Evolutionary conservation across 768 basidiomycete genomes (phyloP).

Genomic region (Coprinellus aureogranulatus): DNA sequence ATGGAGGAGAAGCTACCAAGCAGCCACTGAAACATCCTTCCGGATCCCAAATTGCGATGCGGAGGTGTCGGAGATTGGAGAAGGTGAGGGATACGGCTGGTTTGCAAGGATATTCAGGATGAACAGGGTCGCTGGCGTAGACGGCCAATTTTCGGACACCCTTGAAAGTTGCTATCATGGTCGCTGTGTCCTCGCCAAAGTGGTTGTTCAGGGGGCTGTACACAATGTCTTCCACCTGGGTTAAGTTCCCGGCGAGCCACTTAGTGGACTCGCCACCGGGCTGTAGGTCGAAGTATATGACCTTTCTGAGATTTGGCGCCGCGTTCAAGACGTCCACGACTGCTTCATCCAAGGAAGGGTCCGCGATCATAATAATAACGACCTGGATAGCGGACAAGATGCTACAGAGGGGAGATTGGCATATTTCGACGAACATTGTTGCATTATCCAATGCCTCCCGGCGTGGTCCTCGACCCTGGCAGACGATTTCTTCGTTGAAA

Average conservation of each 20-base stretch:
- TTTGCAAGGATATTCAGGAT: background rate
- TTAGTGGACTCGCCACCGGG: background rate
- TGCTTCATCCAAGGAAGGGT: background rate
- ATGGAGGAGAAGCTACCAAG: background rate
- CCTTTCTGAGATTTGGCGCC: background rate
- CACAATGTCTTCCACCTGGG: background rate
- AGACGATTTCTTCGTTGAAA: background rate
- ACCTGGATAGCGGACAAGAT: background rate
- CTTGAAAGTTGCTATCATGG: background rate
- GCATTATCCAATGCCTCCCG: background rate
- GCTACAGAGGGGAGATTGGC: background rate
- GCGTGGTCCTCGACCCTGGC: background rate
- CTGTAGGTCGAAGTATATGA: background rate
- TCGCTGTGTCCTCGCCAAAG: background rate
- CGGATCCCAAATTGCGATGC: background rate
- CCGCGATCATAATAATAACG: background rate
- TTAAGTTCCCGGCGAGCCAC: background rate
- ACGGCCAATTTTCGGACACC: background rate
- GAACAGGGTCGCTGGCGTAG: background rate
- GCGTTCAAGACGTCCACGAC: background rate
- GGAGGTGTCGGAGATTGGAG: background rate
- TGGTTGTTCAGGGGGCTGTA: too few relatives aligned
- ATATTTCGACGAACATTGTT: background rate
- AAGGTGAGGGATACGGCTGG: background rate
- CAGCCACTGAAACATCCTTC: background rate